These are phyloP conservation scores for Xylaria acuta DNA, from an alignment of 495 filamentous ascomycete genomes.

Conservation along the genomic window DNA sequence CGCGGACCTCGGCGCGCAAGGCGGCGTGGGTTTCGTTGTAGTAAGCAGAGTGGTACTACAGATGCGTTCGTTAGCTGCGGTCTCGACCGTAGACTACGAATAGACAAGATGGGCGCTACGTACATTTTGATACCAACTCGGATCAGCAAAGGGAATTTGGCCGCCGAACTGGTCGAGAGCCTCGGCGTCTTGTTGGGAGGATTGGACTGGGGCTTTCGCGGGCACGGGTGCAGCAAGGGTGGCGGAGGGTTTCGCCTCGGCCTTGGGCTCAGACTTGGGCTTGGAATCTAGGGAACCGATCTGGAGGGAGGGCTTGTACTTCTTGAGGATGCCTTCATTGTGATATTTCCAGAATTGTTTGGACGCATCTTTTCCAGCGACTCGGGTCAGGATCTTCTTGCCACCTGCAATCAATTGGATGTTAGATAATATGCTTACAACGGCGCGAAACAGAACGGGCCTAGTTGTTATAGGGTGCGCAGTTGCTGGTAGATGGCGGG, in stretches of 20 bases:
- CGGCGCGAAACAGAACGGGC: background rate
- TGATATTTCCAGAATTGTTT: conserved; percentile 99
- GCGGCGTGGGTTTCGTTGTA: conserved; percentile 92
- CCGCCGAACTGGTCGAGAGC: conserved; percentile 84
- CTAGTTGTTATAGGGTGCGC: background rate
- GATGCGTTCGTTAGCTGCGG: background rate
- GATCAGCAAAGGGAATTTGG: conserved; percentile 90
- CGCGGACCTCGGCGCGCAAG: conserved; percentile 84
- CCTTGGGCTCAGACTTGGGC: conserved; percentile 56
- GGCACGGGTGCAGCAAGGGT: conserved; percentile 59
- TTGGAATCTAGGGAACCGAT: conserved; percentile 92
- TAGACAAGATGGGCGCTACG: background rate
- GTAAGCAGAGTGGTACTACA: conserved; percentile 93
- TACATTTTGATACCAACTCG: conserved; percentile 95
- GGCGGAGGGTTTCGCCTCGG: conserved; percentile 59
- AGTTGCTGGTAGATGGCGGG: background rate
- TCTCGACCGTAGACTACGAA: background rate
- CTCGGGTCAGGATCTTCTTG: conserved; percentile 95
- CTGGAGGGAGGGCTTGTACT: conserved; percentile 86
- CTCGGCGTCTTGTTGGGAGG: conserved; percentile 63
- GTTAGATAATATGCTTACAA: conserved; percentile 17
- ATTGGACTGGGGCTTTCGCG: conserved; percentile 51
- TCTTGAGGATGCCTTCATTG: conserved; percentile 91
- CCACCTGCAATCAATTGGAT: conserved; percentile 63
- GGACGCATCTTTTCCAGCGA: conserved; percentile 94